A percentile compares a stretch with the other conserved stretches of the same genome.
Evolutionary conservation across 2,329 filamentous ascomycete genomes (phyloP).

Genomic region (Esteya vermicola): DNA sequence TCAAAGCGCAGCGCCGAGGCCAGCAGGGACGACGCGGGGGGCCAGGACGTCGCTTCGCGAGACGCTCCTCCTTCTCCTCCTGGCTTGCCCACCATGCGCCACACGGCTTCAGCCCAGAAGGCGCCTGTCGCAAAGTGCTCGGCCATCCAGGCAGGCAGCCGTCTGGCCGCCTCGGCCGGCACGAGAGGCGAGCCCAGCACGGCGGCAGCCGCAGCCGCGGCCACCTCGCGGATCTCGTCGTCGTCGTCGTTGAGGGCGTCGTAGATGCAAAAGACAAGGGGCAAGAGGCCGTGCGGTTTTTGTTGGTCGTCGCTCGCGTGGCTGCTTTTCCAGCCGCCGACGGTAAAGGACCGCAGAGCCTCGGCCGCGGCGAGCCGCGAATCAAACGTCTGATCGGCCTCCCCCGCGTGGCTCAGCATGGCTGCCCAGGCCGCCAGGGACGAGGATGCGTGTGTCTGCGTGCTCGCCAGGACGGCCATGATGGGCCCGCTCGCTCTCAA

Average conservation of each 20-base stretch:
- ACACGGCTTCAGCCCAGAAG: slow-evolving; percentile 26
- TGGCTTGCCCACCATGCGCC: slow-evolving; percentile 24
- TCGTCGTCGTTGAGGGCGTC: slow-evolving; percentile 80
- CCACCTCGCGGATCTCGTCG: slow-evolving; percentile 64
- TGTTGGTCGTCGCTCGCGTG: too few species aligned
- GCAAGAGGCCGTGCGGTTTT: slow-evolving; percentile 25
- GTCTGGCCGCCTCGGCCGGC: slow-evolving; percentile 30
- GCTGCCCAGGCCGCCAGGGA: slow-evolving; percentile 27
- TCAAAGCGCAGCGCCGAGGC: slow-evolving; percentile 35
- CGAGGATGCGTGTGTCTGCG: too few species aligned
- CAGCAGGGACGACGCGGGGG: slow-evolving; percentile 25
- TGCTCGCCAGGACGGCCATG: slow-evolving; percentile 17
- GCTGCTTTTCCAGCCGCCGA: slow-evolving; percentile 5
- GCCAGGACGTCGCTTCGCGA: slow-evolving; percentile 10
- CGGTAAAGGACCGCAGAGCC: slow-evolving; percentile 35
- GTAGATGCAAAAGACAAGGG: slow-evolving; percentile 53
- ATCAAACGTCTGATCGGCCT: slow-evolving; percentile 46
- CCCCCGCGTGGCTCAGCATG: slow-evolving; percentile 33
- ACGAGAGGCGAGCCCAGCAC: slow-evolving; percentile 31
- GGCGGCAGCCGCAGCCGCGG: slow-evolving; percentile 32
- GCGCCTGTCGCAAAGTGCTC: slow-evolving; percentile 18
- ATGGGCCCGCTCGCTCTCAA: slow-evolving; percentile 34
- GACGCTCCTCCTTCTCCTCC: slow-evolving; percentile 5
- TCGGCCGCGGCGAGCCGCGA: slow-evolving; percentile 44
- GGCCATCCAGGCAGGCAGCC: slow-evolving; percentile 29